Evolutionary conservation across 192 early-diverging fungal genomes (phyloP).

Genomic region (Coemansia sp.): DNA sequence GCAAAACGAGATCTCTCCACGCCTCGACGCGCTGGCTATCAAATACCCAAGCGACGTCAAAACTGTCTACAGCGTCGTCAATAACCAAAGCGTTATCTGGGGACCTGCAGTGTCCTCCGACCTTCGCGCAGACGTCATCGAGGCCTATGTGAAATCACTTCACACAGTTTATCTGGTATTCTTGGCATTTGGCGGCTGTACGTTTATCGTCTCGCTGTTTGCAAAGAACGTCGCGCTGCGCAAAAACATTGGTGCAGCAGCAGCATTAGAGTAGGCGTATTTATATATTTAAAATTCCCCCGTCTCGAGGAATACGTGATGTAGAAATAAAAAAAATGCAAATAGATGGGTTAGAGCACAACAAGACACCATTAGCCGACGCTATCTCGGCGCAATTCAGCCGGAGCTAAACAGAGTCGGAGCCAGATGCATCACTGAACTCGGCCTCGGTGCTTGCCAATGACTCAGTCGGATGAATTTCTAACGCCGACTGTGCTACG

Average conservation of each 20-base stretch:
- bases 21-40: conserved; percentile 20
- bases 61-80: conserved; percentile 42
- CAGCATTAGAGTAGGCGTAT: conserved; percentile 19
- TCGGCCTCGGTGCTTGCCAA: conserved; percentile 1
- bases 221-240: conserved; percentile 52
- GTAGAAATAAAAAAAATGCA: conserved; percentile 12
- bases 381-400: neutral
- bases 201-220: conserved; percentile 59
- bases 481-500: neutral
- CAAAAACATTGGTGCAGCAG: conserved; percentile 26
- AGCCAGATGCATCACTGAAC: neutral
- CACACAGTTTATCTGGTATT: conserved; percentile 57
- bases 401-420: neutral
- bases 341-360: neutral
- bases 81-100: conserved; percentile 39
- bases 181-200: conserved; percentile 55
- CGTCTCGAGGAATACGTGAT: conserved; percentile 39
- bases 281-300: conserved; percentile 21
- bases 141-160: conserved; percentile 60
- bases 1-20: conserved; percentile 37
- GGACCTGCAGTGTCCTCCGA: conserved; percentile 22
- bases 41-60: conserved; percentile 43
- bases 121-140: conserved; percentile 47
- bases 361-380: neutral
- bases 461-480: neutral